Conservation (phyloP, 1,284 basidiomycete species). For the Ustilago tritici region DNA sequence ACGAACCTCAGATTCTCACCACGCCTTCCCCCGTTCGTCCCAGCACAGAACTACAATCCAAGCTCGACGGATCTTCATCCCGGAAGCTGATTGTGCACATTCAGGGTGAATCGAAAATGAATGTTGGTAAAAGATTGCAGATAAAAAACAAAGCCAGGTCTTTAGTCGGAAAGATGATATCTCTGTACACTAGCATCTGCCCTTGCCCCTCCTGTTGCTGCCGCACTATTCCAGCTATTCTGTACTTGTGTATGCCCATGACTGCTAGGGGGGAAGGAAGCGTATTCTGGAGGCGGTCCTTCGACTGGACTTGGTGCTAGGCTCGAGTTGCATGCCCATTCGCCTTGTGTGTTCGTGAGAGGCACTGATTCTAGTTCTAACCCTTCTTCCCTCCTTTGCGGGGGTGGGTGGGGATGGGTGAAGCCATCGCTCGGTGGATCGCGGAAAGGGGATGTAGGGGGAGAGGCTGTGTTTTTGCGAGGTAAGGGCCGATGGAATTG, state of each 20-base stretch:
- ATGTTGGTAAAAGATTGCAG: background rate
- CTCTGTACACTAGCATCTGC: constrained; percentile 24
- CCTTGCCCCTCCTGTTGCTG: background rate
- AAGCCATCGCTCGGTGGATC: constrained; percentile 13
- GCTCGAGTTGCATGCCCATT: constrained; percentile 11
- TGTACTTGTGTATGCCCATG: background rate
- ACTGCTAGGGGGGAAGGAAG: background rate
- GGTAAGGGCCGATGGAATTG: constrained; percentile 45
- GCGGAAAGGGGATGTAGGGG: constrained; percentile 27
- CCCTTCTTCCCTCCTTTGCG: background rate
- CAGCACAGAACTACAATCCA: no score
- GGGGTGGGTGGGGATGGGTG: background rate
- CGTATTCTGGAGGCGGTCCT: background rate
- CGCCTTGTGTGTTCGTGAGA: constrained; percentile 13
- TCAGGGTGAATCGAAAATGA: background rate
- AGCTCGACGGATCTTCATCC: no score
- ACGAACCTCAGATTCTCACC: no score
- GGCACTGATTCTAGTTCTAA: constrained; percentile 2
- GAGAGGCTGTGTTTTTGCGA: background rate
- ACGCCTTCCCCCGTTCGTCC: no score
- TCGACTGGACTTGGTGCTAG: constrained; percentile 14
- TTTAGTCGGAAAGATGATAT: constrained; percentile 31
- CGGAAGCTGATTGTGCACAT: no score
- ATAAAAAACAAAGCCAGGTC: background rate
- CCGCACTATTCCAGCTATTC: no score